phyloP scores from a whole-genome alignment of 2,329 filamentous ascomycete species.

The Aspergillus flavus region DNA sequence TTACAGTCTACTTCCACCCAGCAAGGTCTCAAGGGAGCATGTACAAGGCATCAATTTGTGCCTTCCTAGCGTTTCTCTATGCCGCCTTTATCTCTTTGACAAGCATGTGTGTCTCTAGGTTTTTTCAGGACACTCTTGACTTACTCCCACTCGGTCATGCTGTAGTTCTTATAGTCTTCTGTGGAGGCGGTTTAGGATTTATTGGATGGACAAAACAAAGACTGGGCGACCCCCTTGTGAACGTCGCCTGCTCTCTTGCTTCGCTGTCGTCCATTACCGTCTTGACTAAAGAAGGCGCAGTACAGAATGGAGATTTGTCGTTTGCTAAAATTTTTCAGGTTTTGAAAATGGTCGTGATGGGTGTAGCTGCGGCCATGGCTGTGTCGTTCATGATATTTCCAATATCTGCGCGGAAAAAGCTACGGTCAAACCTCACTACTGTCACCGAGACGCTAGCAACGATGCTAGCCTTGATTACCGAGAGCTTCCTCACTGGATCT shows the following conservation, averaged over 20 bases:
- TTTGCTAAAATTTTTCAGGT: constrained; percentile 80
- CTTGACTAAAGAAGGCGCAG: constrained; percentile 85
- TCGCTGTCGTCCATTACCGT: constrained; percentile 88
- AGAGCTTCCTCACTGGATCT: constrained; percentile 79
- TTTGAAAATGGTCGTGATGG: constrained; percentile 80
- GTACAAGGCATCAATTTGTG: constrained; percentile 80
- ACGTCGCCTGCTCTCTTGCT: constrained; percentile 81
- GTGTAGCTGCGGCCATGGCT: constrained; percentile 69
- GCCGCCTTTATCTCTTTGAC: constrained; percentile 73
- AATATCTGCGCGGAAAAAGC: constrained; percentile 71
- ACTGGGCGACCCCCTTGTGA: constrained; percentile 76
- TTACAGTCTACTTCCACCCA: constrained; percentile 94
- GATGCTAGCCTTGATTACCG: constrained; percentile 78
- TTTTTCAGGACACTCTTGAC: constrained; percentile 70
- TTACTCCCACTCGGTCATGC: constrained; percentile 73
- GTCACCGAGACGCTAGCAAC: constrained; percentile 76
- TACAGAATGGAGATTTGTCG: constrained; percentile 80
- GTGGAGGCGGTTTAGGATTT: constrained; percentile 83
- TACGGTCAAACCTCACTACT: constrained; percentile 73
- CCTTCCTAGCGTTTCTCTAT: constrained; percentile 77
- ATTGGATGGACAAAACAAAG: constrained; percentile 85
- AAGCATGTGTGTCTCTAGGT: constrained; percentile 85
- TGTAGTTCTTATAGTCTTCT: constrained; percentile 78
- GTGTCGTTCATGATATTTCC: constrained; percentile 80
- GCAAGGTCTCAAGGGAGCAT: constrained; percentile 85